phyloP scores from a whole-genome alignment of 306 rosid genomes.

The Quercus engelmannii region DNA sequence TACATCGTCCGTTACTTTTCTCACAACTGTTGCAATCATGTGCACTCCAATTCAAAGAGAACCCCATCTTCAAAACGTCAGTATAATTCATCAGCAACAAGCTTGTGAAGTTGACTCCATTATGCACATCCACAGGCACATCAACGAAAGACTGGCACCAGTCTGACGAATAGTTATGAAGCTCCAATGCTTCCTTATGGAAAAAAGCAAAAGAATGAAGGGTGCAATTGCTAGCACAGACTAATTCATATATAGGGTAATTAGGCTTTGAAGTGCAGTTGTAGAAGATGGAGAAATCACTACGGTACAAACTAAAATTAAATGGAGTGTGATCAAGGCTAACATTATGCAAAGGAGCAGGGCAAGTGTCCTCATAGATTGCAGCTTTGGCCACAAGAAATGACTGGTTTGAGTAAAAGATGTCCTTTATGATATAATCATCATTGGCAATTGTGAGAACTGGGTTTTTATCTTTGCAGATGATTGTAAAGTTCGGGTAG shows the following conservation, averaged over 20 bases:
- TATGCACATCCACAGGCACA: slow-evolving; percentile 33
- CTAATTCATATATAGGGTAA: slow-evolving; percentile 26
- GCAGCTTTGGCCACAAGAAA: slow-evolving; percentile 35
- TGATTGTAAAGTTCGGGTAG: slow-evolving; percentile 42
- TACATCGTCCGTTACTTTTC: slow-evolving; percentile 63
- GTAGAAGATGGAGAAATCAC: slow-evolving; percentile 50
- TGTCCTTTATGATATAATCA: slow-evolving; percentile 44
- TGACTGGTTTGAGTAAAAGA: slow-evolving; percentile 46
- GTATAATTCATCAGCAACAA: slow-evolving; percentile 39
- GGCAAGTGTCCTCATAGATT: slow-evolving; percentile 34
- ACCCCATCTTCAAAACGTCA: slow-evolving; percentile 63
- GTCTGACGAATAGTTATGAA: slow-evolving; percentile 29
- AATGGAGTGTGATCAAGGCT: slow-evolving; percentile 51
- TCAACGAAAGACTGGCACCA: slow-evolving; percentile 41
- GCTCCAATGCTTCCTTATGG: slow-evolving; percentile 39
- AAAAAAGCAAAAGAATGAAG: slow-evolving; percentile 54
- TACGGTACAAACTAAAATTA: slow-evolving; percentile 20
- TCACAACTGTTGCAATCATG: slow-evolving; percentile 49
- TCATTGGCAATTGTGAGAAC: slow-evolving; percentile 40
- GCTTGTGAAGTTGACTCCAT: slow-evolving; percentile 4
- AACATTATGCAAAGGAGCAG: slow-evolving; percentile 46
- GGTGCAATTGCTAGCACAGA: slow-evolving; percentile 43
- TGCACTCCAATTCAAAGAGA: slow-evolving; percentile 53
- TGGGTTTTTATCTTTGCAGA: slow-evolving; percentile 41
- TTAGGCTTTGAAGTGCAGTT: slow-evolving; percentile 49